Evolutionary conservation across 2,329 filamentous ascomycete species (phyloP).

Genomic region (Diaporthe sp.): DNA sequence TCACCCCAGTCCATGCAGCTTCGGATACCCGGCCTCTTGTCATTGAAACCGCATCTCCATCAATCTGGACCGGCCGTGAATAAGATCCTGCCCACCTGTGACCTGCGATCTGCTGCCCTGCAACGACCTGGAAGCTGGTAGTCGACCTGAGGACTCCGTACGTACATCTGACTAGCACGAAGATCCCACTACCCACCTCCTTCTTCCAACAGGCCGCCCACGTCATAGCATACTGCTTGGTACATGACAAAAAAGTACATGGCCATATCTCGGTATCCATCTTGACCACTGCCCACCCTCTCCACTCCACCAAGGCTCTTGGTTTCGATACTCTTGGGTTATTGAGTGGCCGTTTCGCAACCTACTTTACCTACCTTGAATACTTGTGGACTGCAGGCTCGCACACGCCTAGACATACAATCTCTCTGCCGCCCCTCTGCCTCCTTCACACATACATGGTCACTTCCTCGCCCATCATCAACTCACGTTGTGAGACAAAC

Average conservation of each 20-base stretch:
- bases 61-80: constrained; percentile 19
- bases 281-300: not conserved
- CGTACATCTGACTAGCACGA: constrained; percentile 16
- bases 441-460: not conserved
- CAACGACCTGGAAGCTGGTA: not conserved
- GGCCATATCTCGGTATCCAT: constrained; percentile 18
- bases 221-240: constrained; percentile 25
- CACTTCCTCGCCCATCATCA: not conserved
- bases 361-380: not conserved
- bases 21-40: constrained; percentile 25
- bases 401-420: not conserved
- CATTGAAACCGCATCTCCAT: constrained; percentile 24
- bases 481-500: not conserved
- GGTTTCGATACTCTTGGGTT: not conserved
- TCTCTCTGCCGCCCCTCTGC: not conserved
- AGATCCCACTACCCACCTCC: not conserved
- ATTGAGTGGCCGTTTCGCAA: not conserved
- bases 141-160: not conserved
- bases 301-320: not conserved
- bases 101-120: not conserved
- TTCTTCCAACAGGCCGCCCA: constrained; percentile 1
- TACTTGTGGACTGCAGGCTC: not conserved
- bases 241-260: constrained; percentile 1
- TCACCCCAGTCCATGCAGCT: constrained; percentile 20
- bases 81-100: constrained; percentile 8